These are phyloP conservation scores for Aspergillus baeticus DNA, from an alignment of 495 filamentous ascomycete genomes.

Conservation along the genomic window DNA sequence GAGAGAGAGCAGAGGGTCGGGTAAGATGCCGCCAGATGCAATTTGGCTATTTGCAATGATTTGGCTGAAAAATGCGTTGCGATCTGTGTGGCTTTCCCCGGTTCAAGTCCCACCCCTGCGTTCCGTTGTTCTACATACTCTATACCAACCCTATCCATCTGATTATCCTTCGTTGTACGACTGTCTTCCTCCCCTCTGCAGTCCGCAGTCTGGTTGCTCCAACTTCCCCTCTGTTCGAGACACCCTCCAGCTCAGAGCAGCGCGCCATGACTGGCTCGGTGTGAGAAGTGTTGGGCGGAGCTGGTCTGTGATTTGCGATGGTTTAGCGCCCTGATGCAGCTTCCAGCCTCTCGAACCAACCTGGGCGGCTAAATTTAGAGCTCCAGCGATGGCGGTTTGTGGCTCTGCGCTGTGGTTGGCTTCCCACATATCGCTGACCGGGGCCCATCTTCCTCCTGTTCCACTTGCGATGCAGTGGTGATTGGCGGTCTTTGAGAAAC, in stretches of 20 bases:
- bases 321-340: constrained; percentile 38
- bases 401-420: constrained; percentile 16
- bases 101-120: constrained; percentile 14
- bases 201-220: not conserved
- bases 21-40: constrained; percentile 1
- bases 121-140: constrained; percentile 4
- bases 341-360: constrained; percentile 26
- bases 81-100: constrained; percentile 18
- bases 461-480: constrained; percentile 4
- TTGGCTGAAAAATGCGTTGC: not conserved
- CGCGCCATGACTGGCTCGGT: constrained; percentile 9
- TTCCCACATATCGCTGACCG: constrained; percentile 14
- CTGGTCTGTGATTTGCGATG: constrained; percentile 34
- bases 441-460: constrained; percentile 12
- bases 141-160: constrained; percentile 5
- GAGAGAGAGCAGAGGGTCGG: not conserved
- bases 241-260: constrained; percentile 5
- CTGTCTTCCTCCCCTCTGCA: constrained; percentile 6
- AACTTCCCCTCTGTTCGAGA: constrained; percentile 8
- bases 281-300: constrained; percentile 16
- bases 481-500: constrained; percentile 21
- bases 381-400: constrained; percentile 23
- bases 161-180: not conserved
- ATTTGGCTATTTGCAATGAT: constrained; percentile 7
- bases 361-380: constrained; percentile 48